A percentile compares a stretch with the other conserved stretches of the same genome.
phyloP scores from a whole-genome alignment of 169 alveolate species.

The Cyclospora cayetanensis region DNA sequence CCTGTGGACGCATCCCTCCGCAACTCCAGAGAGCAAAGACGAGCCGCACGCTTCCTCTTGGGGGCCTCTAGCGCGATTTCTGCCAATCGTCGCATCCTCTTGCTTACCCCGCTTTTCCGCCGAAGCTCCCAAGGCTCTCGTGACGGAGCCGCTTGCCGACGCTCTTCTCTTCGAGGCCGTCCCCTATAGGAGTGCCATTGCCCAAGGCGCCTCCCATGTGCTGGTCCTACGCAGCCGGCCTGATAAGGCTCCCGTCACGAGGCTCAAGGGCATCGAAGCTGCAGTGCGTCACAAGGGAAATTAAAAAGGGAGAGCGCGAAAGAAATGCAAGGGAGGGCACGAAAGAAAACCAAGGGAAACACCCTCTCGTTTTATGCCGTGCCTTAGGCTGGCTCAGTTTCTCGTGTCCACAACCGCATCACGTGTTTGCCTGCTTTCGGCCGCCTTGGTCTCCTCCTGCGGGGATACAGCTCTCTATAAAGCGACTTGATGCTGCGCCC shows the following conservation, averaged over 20 bases:
- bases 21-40: too few relatives aligned
- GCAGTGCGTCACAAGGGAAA: too few relatives aligned
- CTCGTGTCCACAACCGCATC: too few relatives aligned
- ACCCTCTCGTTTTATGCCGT: neutral
- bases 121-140: neutral
- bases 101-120: slow-evolving; percentile 57
- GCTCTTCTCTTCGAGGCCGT: slow-evolving; percentile 73
- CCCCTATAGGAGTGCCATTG: slow-evolving; percentile 70
- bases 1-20: neutral
- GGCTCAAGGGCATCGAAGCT: slow-evolving; percentile 64
- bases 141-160: slow-evolving; percentile 73
- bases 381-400: neutral
- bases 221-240: slow-evolving; percentile 71
- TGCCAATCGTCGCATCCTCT: neutral
- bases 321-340: neutral
- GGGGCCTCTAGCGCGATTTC: neutral
- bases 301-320: neutral
- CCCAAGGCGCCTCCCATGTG: slow-evolving; percentile 25
- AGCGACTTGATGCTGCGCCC: too few relatives aligned
- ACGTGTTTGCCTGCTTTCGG: too few relatives aligned
- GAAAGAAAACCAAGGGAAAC: neutral
- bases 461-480: too few relatives aligned
- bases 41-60: too few relatives aligned
- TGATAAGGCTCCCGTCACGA: slow-evolving; percentile 45
- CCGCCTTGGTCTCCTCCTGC: too few relatives aligned